Evolutionary conservation across 2,329 filamentous ascomycete species (phyloP), one percentile per base, ranked within the genome.

Genomic region (Colletotrichum sp.): DNA sequence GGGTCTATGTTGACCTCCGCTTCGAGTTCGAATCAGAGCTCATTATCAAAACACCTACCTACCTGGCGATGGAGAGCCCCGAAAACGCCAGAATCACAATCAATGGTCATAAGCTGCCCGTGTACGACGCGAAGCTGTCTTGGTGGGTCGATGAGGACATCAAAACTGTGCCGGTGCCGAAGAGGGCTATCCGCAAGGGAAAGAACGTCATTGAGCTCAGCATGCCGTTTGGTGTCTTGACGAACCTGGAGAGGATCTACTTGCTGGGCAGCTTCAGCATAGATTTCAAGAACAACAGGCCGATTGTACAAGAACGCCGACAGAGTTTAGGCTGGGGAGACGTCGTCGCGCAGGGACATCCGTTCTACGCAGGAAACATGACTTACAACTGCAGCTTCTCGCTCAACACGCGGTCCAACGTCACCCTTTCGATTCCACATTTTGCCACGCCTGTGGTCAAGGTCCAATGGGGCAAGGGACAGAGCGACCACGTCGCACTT

Each of bases 71-170:
- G 9, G 82, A 83, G 73, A 73, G 81, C 36, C 71, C 81, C 0
- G 72, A 78, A n/a, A 78, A 57, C 5, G 78, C 78, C 4, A 69
- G 74, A 16, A 80, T 83, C 29, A 67, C 32, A 5, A 36, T 83
- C 13, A 81, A 82, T 25, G 73, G 77, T 3, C 52, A 64, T 4
- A 68, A 44, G 12, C 8, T 79, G n/a, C 19, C 69, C 4, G 36
- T 73, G 6, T 32, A 67, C 2, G 67, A 52, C 6, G 4, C n/a
- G 3, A 49, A 6, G 11, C 4, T 55, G 13, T 39, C 69, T 3
- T 84, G 80, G 78, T 84, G 82, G 82, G 82, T 82, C 4, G 82
- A 84, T 22, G 82, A 83, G 77, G 76, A 74, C 6, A 83, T 83
- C 64, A 75, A 76, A 6, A 82, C 79, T 8, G 44, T 82, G 7